phyloP scores from a whole-genome alignment of 441 rosid genomes.

The Erodium chrysanthum region DNA sequence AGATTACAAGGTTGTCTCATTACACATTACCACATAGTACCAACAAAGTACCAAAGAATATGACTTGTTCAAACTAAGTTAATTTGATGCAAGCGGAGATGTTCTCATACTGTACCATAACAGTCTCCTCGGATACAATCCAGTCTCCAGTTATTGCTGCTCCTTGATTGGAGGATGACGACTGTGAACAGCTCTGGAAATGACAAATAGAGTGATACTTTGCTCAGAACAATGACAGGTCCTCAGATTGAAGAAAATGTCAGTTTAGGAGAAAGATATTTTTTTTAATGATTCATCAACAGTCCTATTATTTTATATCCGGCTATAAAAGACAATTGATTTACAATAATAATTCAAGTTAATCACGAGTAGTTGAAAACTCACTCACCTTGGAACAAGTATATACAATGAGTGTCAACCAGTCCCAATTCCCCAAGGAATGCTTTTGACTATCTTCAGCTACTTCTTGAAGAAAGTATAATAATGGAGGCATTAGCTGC shows the following conservation, averaged over 20 bases:
- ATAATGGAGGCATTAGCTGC: conserved; percentile 77
- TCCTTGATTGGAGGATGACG: conserved; percentile 13
- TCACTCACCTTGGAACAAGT: conserved; percentile 62
- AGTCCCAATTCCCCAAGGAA: conserved; percentile 60
- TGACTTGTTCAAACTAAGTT: not conserved
- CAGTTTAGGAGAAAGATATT: not conserved
- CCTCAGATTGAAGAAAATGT: not conserved
- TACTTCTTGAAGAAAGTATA: conserved; percentile 65
- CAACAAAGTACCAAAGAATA: not conserved
- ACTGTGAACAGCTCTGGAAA: conserved; percentile 44
- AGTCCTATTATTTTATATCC: not conserved
- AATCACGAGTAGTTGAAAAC: conserved; percentile 4
- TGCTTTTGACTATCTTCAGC: conserved; percentile 37
- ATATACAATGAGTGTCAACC: conserved; percentile 66
- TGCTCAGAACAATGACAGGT: not conserved
- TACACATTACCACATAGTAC: not conserved
- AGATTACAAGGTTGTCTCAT: not conserved
- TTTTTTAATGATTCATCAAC: not conserved
- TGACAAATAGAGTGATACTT: not conserved
- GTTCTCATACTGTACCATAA: conserved; percentile 49
- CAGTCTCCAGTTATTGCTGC: conserved; percentile 30
- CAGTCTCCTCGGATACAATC: conserved; percentile 46
- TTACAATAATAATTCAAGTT: not conserved
- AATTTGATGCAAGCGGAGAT: conserved; percentile 9
- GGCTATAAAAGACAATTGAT: not conserved